Percentiles rank a stretch among this genome's conserved stretches.
Evolutionary conservation across 441 rosid genomes (phyloP).

Genomic region (Kokia cookei): DNA sequence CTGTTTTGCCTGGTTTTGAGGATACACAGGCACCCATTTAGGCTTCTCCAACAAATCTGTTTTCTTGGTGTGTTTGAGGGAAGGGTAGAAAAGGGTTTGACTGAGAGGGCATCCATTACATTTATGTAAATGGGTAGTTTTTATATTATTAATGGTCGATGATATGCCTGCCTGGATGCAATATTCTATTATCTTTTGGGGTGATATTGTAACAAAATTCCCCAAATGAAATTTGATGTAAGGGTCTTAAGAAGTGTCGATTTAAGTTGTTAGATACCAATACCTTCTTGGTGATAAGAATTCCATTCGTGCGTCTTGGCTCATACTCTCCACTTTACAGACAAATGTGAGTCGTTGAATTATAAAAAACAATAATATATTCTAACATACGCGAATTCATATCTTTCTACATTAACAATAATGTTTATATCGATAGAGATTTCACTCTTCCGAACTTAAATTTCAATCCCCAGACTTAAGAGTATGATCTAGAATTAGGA

Average conservation of each 20-base stretch:
- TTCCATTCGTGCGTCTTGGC: too few species aligned
- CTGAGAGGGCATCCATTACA: not conserved
- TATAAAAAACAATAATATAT: too few species aligned
- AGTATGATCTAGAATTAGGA: not conserved
- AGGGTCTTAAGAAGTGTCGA: not conserved
- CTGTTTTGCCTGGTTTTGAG: not conserved
- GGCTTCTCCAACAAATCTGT: not conserved
- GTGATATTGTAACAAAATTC: not conserved
- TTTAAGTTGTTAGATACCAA: too few species aligned
- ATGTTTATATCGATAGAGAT: too few species aligned
- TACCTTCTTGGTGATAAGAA: too few species aligned
- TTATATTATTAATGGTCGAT: not conserved
- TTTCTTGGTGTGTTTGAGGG: not conserved
- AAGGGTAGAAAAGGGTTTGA: not conserved
- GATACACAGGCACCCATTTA: slow-evolving; percentile 20
- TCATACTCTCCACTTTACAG: too few species aligned
- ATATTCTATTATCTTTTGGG: not conserved
- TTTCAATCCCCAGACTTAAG: not conserved
- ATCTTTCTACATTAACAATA: too few species aligned
- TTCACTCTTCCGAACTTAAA: not conserved
- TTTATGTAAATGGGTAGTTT: not conserved
- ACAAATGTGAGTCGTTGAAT: too few species aligned
- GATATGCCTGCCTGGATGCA: not conserved
- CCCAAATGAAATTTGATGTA: not conserved
- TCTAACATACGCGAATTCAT: too few species aligned